Conservation (phyloP, 2,329 filamentous ascomycete species). For the Knufia fluminis region DNA sequence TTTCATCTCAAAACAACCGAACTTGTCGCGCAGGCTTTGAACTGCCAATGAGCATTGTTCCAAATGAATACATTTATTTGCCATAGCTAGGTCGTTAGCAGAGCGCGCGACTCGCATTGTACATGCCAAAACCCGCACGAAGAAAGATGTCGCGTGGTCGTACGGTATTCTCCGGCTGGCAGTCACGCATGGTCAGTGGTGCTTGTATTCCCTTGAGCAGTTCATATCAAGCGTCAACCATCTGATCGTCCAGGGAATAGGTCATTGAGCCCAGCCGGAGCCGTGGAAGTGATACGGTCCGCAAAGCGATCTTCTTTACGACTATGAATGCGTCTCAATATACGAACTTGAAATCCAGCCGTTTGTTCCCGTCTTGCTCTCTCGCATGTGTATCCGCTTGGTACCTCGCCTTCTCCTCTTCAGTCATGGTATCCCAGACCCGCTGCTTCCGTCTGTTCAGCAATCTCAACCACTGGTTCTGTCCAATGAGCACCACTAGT, state of each 20-base stretch:
- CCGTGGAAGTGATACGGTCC: not conserved
- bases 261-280: not conserved
- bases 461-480: constrained; percentile 29
- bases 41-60: not conserved
- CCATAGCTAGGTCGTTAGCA: too few relatives aligned
- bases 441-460: constrained; percentile 41
- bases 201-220: too few relatives aligned
- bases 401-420: constrained; percentile 38
- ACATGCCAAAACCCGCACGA: too few relatives aligned
- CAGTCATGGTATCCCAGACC: constrained; percentile 39
- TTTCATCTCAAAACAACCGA: not conserved
- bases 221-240: too few relatives aligned
- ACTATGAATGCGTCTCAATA: constrained; percentile 26
- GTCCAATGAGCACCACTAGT: constrained; percentile 38
- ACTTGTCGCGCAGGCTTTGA: not conserved
- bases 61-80: not conserved
- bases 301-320: not conserved
- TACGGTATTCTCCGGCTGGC: too few relatives aligned
- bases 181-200: too few relatives aligned
- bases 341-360: constrained; percentile 43
- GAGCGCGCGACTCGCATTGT: too few relatives aligned
- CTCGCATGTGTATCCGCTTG: constrained; percentile 36
- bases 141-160: too few relatives aligned
- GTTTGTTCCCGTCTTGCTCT: constrained; percentile 42
- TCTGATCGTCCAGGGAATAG: too few relatives aligned